A percentile compares a stretch with the other conserved stretches of the same genome.
phyloP scores from a whole-genome alignment of 805 yeast genomes.

The Kodamaea neixiangensis region DNA sequence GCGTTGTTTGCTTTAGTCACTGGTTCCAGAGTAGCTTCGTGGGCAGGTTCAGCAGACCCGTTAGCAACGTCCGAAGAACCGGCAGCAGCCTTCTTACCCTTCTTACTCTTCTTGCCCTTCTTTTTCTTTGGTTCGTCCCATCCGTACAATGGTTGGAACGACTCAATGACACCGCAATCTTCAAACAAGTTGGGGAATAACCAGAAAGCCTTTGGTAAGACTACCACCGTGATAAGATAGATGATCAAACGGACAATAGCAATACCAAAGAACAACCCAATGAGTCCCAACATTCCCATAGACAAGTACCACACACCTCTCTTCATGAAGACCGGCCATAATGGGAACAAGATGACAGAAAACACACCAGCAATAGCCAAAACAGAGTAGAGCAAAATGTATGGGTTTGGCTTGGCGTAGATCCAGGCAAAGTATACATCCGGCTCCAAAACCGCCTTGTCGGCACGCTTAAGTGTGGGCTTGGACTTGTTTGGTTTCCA shows the following conservation, averaged over 20 bases:
- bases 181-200: conserved; percentile 93
- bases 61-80: conserved; percentile 1
- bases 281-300: conserved; percentile 68
- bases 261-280: conserved; percentile 71
- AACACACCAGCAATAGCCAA: conserved; percentile 67
- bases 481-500: conserved; percentile 61
- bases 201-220: conserved; percentile 83
- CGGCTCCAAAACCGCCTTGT: conserved; percentile 59
- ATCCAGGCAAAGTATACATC: conserved; percentile 84
- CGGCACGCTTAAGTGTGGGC: conserved; percentile 60
- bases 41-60: conserved; percentile 12
- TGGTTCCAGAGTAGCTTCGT: conserved; percentile 14
- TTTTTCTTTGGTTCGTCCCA: conserved; percentile 59
- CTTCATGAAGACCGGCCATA: conserved; percentile 93
- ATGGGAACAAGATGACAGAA: conserved; percentile 75
- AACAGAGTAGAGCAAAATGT: conserved; percentile 60
- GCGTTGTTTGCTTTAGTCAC: conserved; percentile 14
- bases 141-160: conserved; percentile 86
- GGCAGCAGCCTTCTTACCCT: conserved; percentile 12
- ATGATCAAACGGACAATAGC: conserved; percentile 80
- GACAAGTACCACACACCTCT: conserved; percentile 89
- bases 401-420: conserved; percentile 71
- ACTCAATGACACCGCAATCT: conserved; percentile 90
- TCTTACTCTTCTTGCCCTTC: conserved; percentile 26
- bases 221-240: conserved; percentile 57